Percentiles rank a stretch among this genome's conserved stretches.
Evolutionary conservation across 768 basidiomycete species (phyloP).

Genomic region (Russula vinacea): DNA sequence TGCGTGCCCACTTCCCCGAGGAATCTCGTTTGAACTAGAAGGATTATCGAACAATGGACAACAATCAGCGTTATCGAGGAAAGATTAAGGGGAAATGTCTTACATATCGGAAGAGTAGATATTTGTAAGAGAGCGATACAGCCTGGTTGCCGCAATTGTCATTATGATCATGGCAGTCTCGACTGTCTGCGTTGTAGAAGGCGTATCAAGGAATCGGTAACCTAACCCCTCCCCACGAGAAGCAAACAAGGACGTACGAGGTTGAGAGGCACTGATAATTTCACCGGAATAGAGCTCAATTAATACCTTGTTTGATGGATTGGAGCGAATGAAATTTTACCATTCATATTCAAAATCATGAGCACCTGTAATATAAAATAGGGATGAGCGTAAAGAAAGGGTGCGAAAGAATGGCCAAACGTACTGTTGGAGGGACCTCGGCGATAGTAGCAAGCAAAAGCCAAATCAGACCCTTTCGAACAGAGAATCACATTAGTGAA

Average conservation of each 20-base stretch:
- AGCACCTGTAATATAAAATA: background rate
- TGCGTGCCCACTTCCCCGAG: background rate
- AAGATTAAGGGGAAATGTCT: background rate
- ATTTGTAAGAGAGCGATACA: background rate
- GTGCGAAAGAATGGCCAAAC: background rate
- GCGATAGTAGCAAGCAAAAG: background rate
- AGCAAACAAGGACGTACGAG: background rate
- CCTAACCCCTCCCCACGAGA: background rate
- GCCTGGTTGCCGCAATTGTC: background rate
- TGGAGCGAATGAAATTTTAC: background rate
- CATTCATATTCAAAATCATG: slow-evolving; percentile 6
- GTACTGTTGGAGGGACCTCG: background rate
- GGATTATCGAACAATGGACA: too few species aligned
- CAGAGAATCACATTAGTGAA: background rate
- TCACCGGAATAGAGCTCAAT: background rate
- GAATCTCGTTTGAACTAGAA: background rate
- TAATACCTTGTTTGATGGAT: background rate
- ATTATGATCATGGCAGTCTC: background rate
- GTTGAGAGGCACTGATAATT: background rate
- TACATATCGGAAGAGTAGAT: background rate
- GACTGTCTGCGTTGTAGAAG: background rate
- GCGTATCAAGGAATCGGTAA: background rate
- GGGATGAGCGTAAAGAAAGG: background rate
- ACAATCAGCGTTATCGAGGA: background rate
- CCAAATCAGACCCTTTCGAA: background rate